phyloP scores from a whole-genome alignment of 768 basidiomycete species.

The Boletus vermiculosoides region DNA sequence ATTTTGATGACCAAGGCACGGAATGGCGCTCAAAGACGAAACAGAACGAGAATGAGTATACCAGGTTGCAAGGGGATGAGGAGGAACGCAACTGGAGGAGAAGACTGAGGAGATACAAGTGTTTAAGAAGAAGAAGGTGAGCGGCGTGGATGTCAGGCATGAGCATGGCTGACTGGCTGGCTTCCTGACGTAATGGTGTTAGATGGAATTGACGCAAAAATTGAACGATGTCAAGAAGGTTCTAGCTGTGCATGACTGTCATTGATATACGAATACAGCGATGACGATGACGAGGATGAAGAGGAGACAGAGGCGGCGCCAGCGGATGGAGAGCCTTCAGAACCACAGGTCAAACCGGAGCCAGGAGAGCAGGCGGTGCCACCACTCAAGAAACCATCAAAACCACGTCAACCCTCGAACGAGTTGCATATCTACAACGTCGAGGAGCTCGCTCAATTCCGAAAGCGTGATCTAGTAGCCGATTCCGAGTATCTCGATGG shows the following conservation, averaged over 20 bases:
- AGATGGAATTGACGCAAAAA: conserved; percentile 81
- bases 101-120: conserved; percentile 74
- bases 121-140: conserved; percentile 82
- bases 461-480: conserved; percentile 71
- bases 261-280: conserved; percentile 24
- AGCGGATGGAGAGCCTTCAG: conserved; percentile 31
- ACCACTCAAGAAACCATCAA: conserved; percentile 25
- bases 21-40: conserved; percentile 85
- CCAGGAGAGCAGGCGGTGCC: conserved; percentile 30
- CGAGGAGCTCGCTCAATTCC: conserved; percentile 69
- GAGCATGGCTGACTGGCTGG: not conserved
- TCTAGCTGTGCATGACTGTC: not conserved
- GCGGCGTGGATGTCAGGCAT: conserved; percentile 16
- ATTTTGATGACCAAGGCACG: conserved; percentile 72
- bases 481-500: conserved; percentile 85
- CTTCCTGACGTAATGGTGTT: conserved; percentile 1
- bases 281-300: conserved; percentile 55
- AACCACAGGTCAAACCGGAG: conserved; percentile 44
- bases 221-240: conserved; percentile 63
- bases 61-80: conserved; percentile 81
- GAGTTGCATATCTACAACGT: conserved; percentile 70
- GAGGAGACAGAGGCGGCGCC: conserved; percentile 42
- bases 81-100: conserved; percentile 80
- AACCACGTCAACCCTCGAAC: conserved; percentile 43
- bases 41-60: conserved; percentile 89